Evolutionary conservation across 2,329 filamentous ascomycete genomes (phyloP).

Genomic region (Periconia digitata): DNA sequence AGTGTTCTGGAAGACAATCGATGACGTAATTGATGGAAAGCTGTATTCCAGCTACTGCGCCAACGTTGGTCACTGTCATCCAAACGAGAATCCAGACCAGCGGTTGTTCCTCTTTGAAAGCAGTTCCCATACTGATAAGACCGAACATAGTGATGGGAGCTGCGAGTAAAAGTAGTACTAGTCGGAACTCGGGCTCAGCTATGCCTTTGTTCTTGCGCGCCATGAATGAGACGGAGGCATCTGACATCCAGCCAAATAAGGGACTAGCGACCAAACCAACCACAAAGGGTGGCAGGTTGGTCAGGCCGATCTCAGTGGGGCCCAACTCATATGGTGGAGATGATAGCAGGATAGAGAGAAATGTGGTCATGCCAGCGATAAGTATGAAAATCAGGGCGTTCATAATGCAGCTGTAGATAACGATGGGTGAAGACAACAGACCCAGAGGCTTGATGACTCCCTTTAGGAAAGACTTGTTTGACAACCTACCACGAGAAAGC

Average conservation of each 20-base stretch:
- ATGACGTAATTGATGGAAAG: slow-evolving; percentile 14
- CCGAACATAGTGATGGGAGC: slow-evolving; percentile 12
- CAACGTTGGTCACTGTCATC: slow-evolving; percentile 11
- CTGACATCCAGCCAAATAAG: slow-evolving; percentile 15
- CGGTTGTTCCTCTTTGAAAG: slow-evolving; percentile 7
- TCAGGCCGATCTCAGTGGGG: slow-evolving; percentile 15
- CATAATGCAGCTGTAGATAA: slow-evolving; percentile 16
- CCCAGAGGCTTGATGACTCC: slow-evolving; percentile 13
- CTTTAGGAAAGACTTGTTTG: slow-evolving; percentile 14
- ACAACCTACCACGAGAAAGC: slow-evolving; percentile 8
- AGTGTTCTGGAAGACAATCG: slow-evolving; percentile 15
- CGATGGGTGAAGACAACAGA: slow-evolving; percentile 11
- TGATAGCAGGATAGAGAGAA: slow-evolving; percentile 15
- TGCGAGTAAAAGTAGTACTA: slow-evolving; percentile 11
- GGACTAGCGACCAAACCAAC: slow-evolving; percentile 10
- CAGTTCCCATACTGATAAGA: slow-evolving; percentile 8
- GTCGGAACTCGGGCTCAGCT: slow-evolving; percentile 16
- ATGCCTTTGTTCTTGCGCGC: slow-evolving; percentile 14
- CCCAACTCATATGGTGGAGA: slow-evolving; percentile 12
- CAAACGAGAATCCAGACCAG: slow-evolving; percentile 14
- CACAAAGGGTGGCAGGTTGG: slow-evolving; percentile 13
- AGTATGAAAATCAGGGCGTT: slow-evolving; percentile 11
- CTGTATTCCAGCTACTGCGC: slow-evolving; percentile 7
- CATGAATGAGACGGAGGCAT: slow-evolving; percentile 10
- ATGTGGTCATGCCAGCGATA: slow-evolving; percentile 13